Evolutionary conservation across 768 basidiomycete species (phyloP), one percentile per base, ranked within the genome.

Genomic region (Agaricus sinodeliciosus): DNA sequence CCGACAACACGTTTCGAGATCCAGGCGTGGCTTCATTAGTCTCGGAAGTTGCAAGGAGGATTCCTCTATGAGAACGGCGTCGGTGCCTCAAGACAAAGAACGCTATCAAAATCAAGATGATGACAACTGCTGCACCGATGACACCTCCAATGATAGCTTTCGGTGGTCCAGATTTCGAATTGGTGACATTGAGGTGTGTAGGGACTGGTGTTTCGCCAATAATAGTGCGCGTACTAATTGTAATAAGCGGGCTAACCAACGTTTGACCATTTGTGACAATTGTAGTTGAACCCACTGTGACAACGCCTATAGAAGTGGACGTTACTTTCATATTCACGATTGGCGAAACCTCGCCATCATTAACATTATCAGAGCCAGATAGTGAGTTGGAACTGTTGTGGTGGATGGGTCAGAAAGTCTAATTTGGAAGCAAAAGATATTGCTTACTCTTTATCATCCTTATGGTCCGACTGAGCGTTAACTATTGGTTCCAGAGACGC

Each of bases 61-160:
- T 46, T 35, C 49, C 43, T 16, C 22, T 46, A 9, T 39, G 37
- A 16, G 26, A 44, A 18, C 12, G 36, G 51, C 51, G 44, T n/a
- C 39, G 45, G 36, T 35, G 51, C 36, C 51, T 53, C 36, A 53
- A 16, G 39, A 53, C 28, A 22, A 35, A 53, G 36, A 53, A 53
- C 13, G 44, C 51, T 15, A 53, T n/a, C n/a, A 53, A 18, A 9
- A 37, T 43, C 13, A 53, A 40, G 18, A 53, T 47, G 11, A 53
- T 37, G 35, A 53, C 40, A 19, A 46, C 44, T 3, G 44, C 27
- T 5, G 51, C 51, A 28, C 16, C 51, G 13, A 53, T 53, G 5
- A 53, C 51, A 28, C 51, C 51, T 31, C 51, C 51, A 27, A 53
- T 40, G 11, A 53, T 46, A 9, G 34, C 27, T 16, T 18, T 34